Evolutionary conservation across 257 asterid genomes (phyloP), one percentile per base, ranked within the genome.

Genomic region (Jacaranda mimosifolia): DNA sequence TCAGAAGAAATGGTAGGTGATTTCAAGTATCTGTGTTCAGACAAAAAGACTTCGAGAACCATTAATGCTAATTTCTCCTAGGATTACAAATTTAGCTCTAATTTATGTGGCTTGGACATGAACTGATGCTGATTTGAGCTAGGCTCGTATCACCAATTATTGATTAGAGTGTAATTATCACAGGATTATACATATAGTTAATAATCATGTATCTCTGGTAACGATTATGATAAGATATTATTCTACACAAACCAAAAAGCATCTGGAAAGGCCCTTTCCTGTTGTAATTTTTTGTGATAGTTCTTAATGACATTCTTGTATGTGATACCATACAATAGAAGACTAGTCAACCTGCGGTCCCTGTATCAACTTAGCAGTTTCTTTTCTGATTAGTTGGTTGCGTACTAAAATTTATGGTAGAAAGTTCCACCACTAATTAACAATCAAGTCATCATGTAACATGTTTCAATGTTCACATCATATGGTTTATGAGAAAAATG

Each of bases 51-150:
- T 58, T 19, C 9, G 5, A 45, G 65, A 72, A 45, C 40, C 60
- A 14, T 18, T 63, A n/a, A 19, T 48, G 70, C 78, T 66, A 42
- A 79, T 56, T 59, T 68, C 62, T 60, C 46, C 39, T 42, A 42
- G 26, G 63, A 49, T 46, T 45, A 73, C 39, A 42, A 13, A 69
- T 21, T 59, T 68, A 79, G 71, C 76, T 49, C 42, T 74, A 60
- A 59, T 51, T 48, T 42, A 53, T 75, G 46, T 39, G 38, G 51
- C 9, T 39, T 43, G 45, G 48, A 68, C 84, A 39, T 52, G 51
- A 75, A 42, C 70, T 43, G 65, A 75, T 70, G 51, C 74, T 76
- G 75, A 81, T 81, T 80, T 77, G 69, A 63, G 48, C 70, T 53
- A 42, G 74, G 35, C 53, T 49, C 26, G 26, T 10, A 46, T 58